Percentiles rank a stretch among this genome's conserved stretches.
Conservation (phyloP, 495 filamentous ascomycete species). For the Penicillium salamii region DNA sequence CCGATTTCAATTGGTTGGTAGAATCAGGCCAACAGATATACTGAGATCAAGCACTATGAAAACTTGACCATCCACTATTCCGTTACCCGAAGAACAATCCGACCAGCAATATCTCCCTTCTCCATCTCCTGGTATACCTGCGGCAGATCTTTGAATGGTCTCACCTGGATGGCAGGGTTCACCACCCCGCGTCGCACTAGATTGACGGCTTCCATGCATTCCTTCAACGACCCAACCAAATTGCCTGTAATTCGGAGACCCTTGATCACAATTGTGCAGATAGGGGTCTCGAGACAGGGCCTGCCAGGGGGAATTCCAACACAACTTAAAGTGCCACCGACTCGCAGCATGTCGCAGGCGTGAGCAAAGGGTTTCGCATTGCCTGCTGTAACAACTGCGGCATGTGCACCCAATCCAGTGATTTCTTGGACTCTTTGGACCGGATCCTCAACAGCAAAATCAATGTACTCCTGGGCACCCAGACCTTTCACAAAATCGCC, state of each 20-base stretch:
- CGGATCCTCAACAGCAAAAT: slow-evolving; percentile 38
- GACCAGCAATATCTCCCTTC: slow-evolving; percentile 40
- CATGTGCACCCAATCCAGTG: slow-evolving; percentile 43
- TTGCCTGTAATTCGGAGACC: slow-evolving; percentile 46
- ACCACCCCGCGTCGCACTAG: slow-evolving; percentile 44
- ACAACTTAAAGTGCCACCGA: slow-evolving; percentile 49
- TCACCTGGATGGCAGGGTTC: slow-evolving; percentile 43
- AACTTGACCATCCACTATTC: slow-evolving; percentile 9
- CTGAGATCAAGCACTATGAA: background rate
- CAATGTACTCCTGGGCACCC: slow-evolving; percentile 44
- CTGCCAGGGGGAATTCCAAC: slow-evolving; percentile 46
- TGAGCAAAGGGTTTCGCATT: slow-evolving; percentile 44
- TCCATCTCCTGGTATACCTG: slow-evolving; percentile 47
- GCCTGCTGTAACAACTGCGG: slow-evolving; percentile 43
- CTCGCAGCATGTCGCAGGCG: slow-evolving; percentile 50
- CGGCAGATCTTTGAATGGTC: slow-evolving; percentile 43
- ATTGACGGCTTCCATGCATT: slow-evolving; percentile 52
- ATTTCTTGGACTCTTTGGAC: slow-evolving; percentile 37
- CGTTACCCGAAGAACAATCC: slow-evolving; percentile 36
- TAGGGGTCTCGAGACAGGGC: slow-evolving; percentile 42
- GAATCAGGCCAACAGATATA: background rate
- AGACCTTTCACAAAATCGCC: slow-evolving; percentile 38
- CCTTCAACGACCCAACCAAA: slow-evolving; percentile 47
- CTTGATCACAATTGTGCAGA: slow-evolving; percentile 49
- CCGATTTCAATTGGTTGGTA: background rate